Conservation (phyloP, 257 asterid genomes). For the Buddleja alternifolia region DNA sequence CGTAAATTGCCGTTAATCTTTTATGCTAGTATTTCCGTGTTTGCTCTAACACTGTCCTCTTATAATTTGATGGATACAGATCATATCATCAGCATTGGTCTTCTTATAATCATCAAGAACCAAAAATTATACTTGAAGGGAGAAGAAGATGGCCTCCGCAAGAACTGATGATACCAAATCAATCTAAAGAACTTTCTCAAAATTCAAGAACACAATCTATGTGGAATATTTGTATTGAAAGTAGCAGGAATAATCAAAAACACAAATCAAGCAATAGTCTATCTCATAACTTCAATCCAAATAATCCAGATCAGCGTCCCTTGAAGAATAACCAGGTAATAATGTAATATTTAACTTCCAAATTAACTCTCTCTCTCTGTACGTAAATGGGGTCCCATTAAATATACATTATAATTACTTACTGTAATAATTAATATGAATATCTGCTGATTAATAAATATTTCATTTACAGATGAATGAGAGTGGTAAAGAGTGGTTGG, state of each 20-base stretch:
- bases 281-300: conserved; percentile 25
- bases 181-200: conserved; percentile 36
- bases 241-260: conserved; percentile 23
- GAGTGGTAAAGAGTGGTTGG: conserved; percentile 37
- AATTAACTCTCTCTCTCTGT: too few relatives aligned
- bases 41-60: too few relatives aligned
- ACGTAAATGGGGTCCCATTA: not conserved
- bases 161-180: conserved; percentile 40
- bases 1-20: too few relatives aligned
- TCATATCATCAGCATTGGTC: conserved; percentile 51
- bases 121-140: conserved; percentile 35
- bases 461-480: conserved; percentile 46
- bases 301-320: conserved; percentile 34
- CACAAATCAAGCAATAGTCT: conserved; percentile 24
- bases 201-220: conserved; percentile 29
- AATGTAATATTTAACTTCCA: not conserved
- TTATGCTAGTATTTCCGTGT: too few relatives aligned
- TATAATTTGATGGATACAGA: conserved; percentile 41
- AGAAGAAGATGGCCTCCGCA: conserved; percentile 69
- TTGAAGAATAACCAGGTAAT: conserved; percentile 42
- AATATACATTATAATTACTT: not conserved
- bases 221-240: conserved; percentile 30
- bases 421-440: too few relatives aligned
- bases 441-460: too few relatives aligned
- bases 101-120: conserved; percentile 35